Evolutionary conservation across 2,329 filamentous ascomycete species (phyloP).

Genomic region (Neonectria coccinea): DNA sequence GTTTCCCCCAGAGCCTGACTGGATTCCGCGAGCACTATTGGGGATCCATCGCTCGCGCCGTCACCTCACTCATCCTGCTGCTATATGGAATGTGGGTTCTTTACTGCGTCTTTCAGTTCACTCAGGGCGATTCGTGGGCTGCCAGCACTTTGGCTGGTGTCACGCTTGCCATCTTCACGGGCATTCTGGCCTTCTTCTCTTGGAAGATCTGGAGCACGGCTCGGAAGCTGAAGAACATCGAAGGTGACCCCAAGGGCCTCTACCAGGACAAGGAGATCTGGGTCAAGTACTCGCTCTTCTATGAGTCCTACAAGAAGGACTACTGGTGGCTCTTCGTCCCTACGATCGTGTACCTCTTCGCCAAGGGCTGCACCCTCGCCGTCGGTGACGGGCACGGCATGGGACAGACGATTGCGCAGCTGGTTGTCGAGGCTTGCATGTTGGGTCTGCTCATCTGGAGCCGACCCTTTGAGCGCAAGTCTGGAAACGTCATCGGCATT

Average conservation of each 20-base stretch:
- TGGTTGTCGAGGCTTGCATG: slow-evolving; percentile 85
- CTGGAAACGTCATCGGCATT: slow-evolving; percentile 93
- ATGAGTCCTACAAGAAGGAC: slow-evolving; percentile 92
- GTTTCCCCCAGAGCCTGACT: slow-evolving; percentile 81
- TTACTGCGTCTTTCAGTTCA: slow-evolving; percentile 97
- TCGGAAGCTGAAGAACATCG: slow-evolving; percentile 75
- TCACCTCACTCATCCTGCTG: slow-evolving; percentile 89
- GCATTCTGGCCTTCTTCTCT: slow-evolving; percentile 82
- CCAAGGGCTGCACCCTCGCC: slow-evolving; percentile 87
- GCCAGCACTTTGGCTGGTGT: slow-evolving; percentile 86
- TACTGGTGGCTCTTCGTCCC: slow-evolving; percentile 99
- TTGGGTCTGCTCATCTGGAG: slow-evolving; percentile 84
- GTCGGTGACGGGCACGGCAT: slow-evolving; percentile 88
- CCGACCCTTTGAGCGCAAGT: slow-evolving; percentile 87
- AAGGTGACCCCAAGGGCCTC: slow-evolving; percentile 79
- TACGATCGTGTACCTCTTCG: slow-evolving; percentile 88
- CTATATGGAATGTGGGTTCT: slow-evolving; percentile 96
- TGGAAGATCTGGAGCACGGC: slow-evolving; percentile 86
- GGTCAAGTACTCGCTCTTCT: slow-evolving; percentile 97
- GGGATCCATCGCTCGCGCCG: slow-evolving; percentile 88
- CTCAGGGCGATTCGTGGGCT: slow-evolving; percentile 92
- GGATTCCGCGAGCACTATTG: slow-evolving; percentile 97
- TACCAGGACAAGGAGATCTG: slow-evolving; percentile 92
- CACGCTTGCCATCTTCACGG: slow-evolving; percentile 85
- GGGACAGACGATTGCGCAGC: slow-evolving; percentile 80